Conservation (phyloP, 2,329 filamentous ascomycete genomes). For the Seiridium cupressi region DNA sequence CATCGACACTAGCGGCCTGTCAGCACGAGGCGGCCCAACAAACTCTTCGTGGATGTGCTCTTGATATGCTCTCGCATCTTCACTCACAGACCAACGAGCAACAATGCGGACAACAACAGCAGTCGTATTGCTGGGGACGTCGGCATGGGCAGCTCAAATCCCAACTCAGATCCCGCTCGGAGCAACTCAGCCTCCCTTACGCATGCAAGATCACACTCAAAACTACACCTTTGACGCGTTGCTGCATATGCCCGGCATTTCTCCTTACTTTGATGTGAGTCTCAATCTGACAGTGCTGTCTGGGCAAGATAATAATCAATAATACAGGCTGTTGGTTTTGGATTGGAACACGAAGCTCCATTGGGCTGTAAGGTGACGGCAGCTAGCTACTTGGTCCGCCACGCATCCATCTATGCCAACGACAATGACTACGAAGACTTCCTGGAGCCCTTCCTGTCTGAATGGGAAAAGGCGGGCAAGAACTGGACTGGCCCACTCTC, state of each 20-base stretch:
- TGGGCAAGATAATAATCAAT: background rate
- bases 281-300: background rate
- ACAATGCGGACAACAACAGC: background rate
- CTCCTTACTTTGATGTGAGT: background rate
- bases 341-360: constrained; percentile 32
- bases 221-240: constrained; percentile 1
- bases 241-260: background rate
- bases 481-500: constrained; percentile 56
- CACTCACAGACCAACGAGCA: background rate
- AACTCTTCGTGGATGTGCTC: background rate
- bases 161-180: background rate
- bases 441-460: constrained; percentile 54
- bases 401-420: constrained; percentile 59
- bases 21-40: background rate
- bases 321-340: background rate
- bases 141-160: background rate
- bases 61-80: background rate
- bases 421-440: constrained; percentile 58
- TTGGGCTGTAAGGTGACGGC: constrained; percentile 48
- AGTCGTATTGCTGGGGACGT: background rate
- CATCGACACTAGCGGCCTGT: background rate
- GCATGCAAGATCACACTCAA: background rate
- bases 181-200: background rate
- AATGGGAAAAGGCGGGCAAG: constrained; percentile 55
- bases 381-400: constrained; percentile 55